Conservation (phyloP, 805 yeast species). For the Candida palmyrensis region DNA sequence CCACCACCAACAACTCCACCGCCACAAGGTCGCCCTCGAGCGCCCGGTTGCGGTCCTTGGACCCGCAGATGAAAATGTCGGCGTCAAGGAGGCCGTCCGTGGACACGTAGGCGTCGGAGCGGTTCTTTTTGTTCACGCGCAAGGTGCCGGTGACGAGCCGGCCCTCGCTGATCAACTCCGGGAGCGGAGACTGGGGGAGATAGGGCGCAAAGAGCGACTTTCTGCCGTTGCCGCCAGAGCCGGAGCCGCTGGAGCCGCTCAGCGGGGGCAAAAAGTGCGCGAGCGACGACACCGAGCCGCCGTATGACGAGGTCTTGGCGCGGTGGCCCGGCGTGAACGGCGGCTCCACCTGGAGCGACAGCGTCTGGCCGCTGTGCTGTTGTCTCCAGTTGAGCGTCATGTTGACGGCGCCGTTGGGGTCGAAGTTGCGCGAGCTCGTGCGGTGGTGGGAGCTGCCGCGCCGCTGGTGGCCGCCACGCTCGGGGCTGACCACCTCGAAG, state of each 20-base stretch:
- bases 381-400: conserved; percentile 62
- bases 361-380: conserved; percentile 8
- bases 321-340: conserved; percentile 78
- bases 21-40: conserved; percentile 96
- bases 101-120: conserved; percentile 97
- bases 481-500: conserved; percentile 38
- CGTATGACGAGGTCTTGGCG: conserved; percentile 62
- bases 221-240: conserved; percentile 43
- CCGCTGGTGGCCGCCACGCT: conserved; percentile 34
- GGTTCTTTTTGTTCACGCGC: conserved; percentile 91
- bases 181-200: conserved; percentile 87
- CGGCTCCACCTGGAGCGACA: conserved; percentile 23
- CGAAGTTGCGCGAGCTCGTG: conserved; percentile 34
- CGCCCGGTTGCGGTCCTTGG: conserved; percentile 96
- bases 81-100: conserved; percentile 95
- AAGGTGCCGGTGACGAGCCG: conserved; percentile 86
- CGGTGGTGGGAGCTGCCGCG: conserved; percentile 38
- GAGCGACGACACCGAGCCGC: conserved; percentile 48
- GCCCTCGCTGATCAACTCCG: conserved; percentile 85
- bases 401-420: conserved; percentile 24
- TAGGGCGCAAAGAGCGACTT: conserved; percentile 94
- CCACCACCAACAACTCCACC: conserved; percentile 87
- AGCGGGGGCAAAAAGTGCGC: conserved; percentile 35
- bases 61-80: conserved; percentile 95
- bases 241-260: conserved; percentile 10